Evolutionary conservation across 2,329 filamentous ascomycete genomes (phyloP).

Genomic region (Alternaria angustiovoidea): DNA sequence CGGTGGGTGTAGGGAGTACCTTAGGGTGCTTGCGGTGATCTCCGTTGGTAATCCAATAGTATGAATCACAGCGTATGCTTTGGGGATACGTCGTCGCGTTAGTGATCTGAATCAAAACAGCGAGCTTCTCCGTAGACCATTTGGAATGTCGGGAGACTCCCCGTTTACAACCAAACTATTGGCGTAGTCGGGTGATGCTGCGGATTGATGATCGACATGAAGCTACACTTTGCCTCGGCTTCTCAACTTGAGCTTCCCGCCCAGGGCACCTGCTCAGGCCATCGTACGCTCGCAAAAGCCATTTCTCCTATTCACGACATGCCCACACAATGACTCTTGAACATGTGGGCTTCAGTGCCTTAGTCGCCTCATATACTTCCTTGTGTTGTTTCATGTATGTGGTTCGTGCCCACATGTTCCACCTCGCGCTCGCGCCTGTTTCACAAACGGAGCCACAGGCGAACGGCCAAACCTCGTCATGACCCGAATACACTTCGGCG

Average conservation of each 20-base stretch:
- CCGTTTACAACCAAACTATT: not conserved
- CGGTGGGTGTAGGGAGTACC: not conserved
- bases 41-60: not conserved
- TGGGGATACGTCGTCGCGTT: not conserved
- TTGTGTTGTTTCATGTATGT: constrained; percentile 23
- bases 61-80: not conserved
- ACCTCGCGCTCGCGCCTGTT: constrained; percentile 17
- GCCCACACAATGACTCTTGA: constrained; percentile 17
- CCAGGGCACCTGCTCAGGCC: not conserved
- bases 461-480: constrained; percentile 24
- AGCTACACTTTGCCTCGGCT: constrained; percentile 16
- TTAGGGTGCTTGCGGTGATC: not conserved
- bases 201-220: constrained; percentile 9
- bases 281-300: constrained; percentile 16
- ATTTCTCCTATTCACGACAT: not conserved
- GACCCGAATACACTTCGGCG: constrained; percentile 19
- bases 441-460: constrained; percentile 20
- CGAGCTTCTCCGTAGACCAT: not conserved
- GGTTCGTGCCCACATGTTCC: constrained; percentile 23
- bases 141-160: not conserved
- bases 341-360: not conserved
- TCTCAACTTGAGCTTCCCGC: constrained; percentile 3
- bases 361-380: constrained; percentile 21
- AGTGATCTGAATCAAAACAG: not conserved
- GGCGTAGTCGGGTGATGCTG: not conserved